Conservation (phyloP, 345 rosid species). For the Hibiscus trionum region DNA sequence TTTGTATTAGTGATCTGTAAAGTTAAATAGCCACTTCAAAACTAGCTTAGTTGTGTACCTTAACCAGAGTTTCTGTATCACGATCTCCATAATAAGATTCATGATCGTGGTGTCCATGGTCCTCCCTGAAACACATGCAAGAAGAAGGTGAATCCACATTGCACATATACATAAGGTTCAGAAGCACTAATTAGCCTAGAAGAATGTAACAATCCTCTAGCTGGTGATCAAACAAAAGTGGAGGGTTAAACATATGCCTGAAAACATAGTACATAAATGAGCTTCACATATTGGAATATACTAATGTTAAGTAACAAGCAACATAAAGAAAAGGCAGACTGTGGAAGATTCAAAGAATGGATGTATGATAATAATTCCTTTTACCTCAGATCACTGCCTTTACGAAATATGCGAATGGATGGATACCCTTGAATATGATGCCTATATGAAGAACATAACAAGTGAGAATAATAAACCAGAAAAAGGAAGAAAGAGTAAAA, state of each 20-base stretch:
- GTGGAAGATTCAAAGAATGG: not conserved
- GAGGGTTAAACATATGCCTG: not conserved
- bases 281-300: not conserved
- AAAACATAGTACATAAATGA: not conserved
- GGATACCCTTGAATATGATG: conserved; percentile 96
- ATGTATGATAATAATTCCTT: not conserved
- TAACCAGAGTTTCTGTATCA: conserved; percentile 86
- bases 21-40: conserved; percentile 13
- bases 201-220: conserved; percentile 6
- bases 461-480: not conserved
- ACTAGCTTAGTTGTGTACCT: conserved; percentile 37
- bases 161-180: not conserved
- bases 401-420: conserved; percentile 94
- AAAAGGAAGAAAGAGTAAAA: not conserved
- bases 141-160: conserved; percentile 1
- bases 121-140: conserved; percentile 50
- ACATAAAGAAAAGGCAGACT: not conserved
- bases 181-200: not conserved
- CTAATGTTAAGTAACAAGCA: not conserved
- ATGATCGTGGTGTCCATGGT: conserved; percentile 87
- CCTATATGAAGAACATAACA: conserved; percentile 36
- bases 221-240: not conserved
- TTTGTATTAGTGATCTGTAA: not conserved
- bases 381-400: conserved; percentile 88
- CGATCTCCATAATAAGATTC: conserved; percentile 99